Conservation (phyloP, 2,329 filamentous ascomycete genomes). For the Ophiostoma himal-ulmi region DNA sequence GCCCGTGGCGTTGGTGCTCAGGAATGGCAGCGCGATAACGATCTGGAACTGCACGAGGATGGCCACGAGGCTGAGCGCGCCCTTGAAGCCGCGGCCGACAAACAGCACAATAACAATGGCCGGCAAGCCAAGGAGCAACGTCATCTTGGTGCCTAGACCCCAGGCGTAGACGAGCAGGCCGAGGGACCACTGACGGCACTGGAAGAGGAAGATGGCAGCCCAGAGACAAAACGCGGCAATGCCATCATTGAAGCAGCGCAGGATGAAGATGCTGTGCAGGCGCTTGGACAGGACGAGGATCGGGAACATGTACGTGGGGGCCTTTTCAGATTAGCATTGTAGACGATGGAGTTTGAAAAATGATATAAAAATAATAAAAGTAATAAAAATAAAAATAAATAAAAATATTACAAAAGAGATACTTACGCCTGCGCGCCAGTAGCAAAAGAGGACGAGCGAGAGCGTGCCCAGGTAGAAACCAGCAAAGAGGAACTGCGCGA, state of each 20-base stretch:
- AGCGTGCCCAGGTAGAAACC: constrained; percentile 72
- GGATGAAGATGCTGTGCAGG: constrained; percentile 85
- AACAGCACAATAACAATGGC: constrained; percentile 72
- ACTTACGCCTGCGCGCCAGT: constrained; percentile 63
- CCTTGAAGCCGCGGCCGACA: constrained; percentile 61
- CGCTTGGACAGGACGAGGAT: constrained; percentile 85
- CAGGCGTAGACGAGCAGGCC: constrained; percentile 68
- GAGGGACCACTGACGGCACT: constrained; percentile 66
- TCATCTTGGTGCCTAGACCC: constrained; percentile 94
- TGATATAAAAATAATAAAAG: not conserved
- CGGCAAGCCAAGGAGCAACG: constrained; percentile 73
- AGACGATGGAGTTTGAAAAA: not conserved
- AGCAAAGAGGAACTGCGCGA: constrained; percentile 81
- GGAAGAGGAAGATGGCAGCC: constrained; percentile 70
- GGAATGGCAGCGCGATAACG: constrained; percentile 60
- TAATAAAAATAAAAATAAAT: not conserved
- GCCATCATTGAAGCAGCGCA: constrained; percentile 94
- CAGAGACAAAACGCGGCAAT: constrained; percentile 82
- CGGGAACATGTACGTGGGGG: constrained; percentile 79
- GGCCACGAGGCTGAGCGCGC: constrained; percentile 61
- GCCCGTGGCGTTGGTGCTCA: constrained; percentile 56
- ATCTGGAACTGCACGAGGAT: constrained; percentile 76
- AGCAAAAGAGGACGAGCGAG: constrained; percentile 73
- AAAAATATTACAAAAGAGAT: not conserved
- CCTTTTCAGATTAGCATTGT: constrained; percentile 40